phyloP scores from a whole-genome alignment of 2,329 filamentous ascomycete genomes.

The Pyrenophora teres region DNA sequence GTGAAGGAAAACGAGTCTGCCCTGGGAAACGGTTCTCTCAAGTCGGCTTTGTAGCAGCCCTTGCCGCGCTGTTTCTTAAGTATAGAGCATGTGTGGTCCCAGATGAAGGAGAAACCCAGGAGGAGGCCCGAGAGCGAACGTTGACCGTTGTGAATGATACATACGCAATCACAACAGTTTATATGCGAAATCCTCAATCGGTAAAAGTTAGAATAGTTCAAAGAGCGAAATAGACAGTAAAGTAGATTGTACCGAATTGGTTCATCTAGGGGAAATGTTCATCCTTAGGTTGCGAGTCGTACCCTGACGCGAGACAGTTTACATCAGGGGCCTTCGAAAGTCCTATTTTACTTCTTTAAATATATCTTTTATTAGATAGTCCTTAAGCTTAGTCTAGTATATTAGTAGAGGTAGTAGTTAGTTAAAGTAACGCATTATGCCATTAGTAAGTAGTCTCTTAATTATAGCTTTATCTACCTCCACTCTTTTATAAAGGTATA shows the following conservation, averaged over 20 bases:
- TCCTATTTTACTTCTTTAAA: too few species aligned
- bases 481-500: too few species aligned
- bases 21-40: constrained; percentile 46
- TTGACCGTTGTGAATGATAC: background rate
- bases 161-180: background rate
- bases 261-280: background rate
- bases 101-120: background rate
- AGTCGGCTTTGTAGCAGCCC: constrained; percentile 44
- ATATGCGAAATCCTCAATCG: background rate
- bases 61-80: constrained; percentile 20
- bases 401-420: too few species aligned
- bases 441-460: too few species aligned
- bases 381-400: too few species aligned
- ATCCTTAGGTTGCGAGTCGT: too few species aligned
- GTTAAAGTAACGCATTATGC: too few species aligned
- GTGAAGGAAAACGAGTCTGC: constrained; percentile 36
- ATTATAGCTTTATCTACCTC: too few species aligned
- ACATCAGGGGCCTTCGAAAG: too few species aligned
- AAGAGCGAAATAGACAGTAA: background rate
- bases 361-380: too few species aligned
- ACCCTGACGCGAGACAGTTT: too few species aligned
- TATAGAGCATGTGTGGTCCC: background rate
- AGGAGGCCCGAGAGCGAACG: background rate
- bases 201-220: background rate
- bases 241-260: background rate